Evolutionary conservation across 352 stramenopile genomes (phyloP), one percentile per base, ranked within the genome.

Genomic region (Phytophthora capsici): DNA sequence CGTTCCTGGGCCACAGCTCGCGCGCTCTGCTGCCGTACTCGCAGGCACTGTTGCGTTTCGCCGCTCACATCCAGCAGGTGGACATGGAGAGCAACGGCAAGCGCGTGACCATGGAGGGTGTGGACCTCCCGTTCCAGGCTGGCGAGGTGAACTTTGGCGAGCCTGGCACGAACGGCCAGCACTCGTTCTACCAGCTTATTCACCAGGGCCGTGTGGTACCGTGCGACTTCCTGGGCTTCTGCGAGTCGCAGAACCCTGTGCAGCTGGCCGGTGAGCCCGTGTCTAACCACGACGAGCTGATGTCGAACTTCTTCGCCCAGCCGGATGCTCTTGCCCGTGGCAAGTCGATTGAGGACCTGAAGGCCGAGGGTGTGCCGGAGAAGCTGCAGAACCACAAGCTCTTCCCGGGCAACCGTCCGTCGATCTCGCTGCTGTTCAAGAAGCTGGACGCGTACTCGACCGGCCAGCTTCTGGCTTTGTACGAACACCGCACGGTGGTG

Each of bases 51-150:
- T 71, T 97, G 44, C 89, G 91, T 57, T 99, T 99, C 74, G 87
- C 98, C 13, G 94, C 96, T 2, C 93, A 99, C 80, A 98, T 99
- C 68, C 97, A 99, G 82, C 94, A 98, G 73, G 94, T 99, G 30
- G 97, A 99, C 78, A 99, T 99, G 97, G 97, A 99, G 80, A 97
- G 82, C 75, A 99, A 99, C 79, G 98, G 98, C 37, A 99, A 99
- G 90, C 85, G 96, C 43, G 97, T 99, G 50, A 93, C 84, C 5
- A 71, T 98, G 38, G 96, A 99, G 71, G 97, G 98, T 28, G 87
- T 91, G 4, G 84, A 91, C 36, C 79, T 99, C 14, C 82, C 90
- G 32, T 99, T 99, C 79, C 75, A 93, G 51, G 87, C 92, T 3
- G 98, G 97, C 34, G 97, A 99, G 68, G 82, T 98, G 66, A 96